Conservation (phyloP, 1,139 yeast genomes). For the Wickerhamomyces sp. region DNA sequence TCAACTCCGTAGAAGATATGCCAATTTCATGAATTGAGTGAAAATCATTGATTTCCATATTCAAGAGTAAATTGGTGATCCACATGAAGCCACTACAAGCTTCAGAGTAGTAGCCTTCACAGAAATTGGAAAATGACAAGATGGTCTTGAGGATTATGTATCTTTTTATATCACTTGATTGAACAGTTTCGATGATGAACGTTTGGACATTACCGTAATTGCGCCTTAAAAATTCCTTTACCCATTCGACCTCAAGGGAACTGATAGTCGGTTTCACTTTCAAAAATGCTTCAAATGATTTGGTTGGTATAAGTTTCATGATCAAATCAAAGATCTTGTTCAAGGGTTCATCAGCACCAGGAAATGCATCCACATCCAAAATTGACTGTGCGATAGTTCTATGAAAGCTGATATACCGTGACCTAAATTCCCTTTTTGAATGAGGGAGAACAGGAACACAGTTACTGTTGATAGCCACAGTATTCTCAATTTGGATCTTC, state of each 20-base stretch:
- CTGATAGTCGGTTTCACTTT: not conserved
- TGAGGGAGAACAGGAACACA: not conserved
- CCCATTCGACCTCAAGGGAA: conserved; percentile 1
- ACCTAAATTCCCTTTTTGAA: not conserved
- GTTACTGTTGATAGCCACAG: not conserved
- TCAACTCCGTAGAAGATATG: not conserved
- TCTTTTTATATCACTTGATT: not conserved
- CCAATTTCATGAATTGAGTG: not conserved
- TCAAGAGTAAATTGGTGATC: not conserved
- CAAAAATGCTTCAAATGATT: conserved; percentile 2
- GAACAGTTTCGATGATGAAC: not conserved
- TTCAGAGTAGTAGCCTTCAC: not conserved
- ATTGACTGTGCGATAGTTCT: not conserved
- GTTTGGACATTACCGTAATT: not conserved
- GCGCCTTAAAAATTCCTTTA: not conserved
- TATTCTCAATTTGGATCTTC: not conserved
- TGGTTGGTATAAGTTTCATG: conserved; percentile 5
- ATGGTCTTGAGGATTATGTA: conserved; percentile 4
- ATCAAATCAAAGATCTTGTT: conserved; percentile 4
- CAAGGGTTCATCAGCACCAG: not conserved
- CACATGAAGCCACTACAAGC: not conserved
- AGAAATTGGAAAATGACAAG: conserved; percentile 2
- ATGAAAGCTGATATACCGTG: not conserved
- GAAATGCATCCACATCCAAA: not conserved
- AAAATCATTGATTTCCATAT: not conserved